phyloP scores from a whole-genome alignment of 1,284 basidiomycete genomes.

The Pyrrhoderma noxium region DNA sequence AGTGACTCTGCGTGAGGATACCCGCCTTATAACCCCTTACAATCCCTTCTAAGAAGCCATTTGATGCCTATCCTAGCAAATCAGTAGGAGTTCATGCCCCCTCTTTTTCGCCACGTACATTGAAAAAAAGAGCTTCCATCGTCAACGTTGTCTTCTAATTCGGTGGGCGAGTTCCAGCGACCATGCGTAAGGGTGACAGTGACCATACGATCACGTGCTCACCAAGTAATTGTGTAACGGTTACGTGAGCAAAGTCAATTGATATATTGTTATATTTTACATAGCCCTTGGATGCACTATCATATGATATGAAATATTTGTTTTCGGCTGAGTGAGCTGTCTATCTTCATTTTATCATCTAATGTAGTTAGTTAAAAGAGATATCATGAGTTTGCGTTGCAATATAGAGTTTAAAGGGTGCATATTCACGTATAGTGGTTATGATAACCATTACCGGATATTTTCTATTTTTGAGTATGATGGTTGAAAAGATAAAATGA shows the following conservation, averaged over 20 bases:
- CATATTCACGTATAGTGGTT: too few relatives aligned
- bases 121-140: constrained; percentile 87
- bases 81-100: constrained; percentile 25
- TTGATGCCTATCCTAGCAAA: constrained; percentile 49
- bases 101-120: constrained; percentile 45
- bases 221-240: not conserved
- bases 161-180: constrained; percentile 2
- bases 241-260: constrained; percentile 7
- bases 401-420: too few relatives aligned
- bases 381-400: too few relatives aligned
- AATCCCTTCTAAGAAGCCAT: constrained; percentile 87
- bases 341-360: too few relatives aligned
- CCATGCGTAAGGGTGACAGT: constrained; percentile 11
- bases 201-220: not conserved
- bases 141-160: not conserved
- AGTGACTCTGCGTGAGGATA: constrained; percentile 83
- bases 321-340: too few relatives aligned
- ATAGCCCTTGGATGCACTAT: too few relatives aligned
- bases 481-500: too few relatives aligned
- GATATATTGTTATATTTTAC: too few relatives aligned
- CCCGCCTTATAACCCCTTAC: constrained; percentile 93
- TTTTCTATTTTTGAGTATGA: too few relatives aligned
- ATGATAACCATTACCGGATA: too few relatives aligned
- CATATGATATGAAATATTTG: too few relatives aligned
- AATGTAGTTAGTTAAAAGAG: too few relatives aligned